Evolutionary conservation across 2,329 filamentous ascomycete species (phyloP).

Genomic region (Pestalotiopsis sp.): DNA sequence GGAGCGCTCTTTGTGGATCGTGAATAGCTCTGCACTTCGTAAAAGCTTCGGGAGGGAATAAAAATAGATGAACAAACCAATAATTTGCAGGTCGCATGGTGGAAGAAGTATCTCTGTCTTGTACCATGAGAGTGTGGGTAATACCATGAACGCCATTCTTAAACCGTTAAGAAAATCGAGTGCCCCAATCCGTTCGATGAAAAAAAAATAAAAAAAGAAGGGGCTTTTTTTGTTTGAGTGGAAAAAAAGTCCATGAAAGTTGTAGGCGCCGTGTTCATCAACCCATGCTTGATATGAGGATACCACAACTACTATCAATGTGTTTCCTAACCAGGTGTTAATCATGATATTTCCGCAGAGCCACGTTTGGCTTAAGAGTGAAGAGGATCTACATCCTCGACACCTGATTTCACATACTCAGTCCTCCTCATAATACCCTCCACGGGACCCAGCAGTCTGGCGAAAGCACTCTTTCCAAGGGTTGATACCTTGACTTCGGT

Average conservation of each 20-base stretch:
- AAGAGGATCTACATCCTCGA: conserved; percentile 70
- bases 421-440: conserved; percentile 92
- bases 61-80: background rate
- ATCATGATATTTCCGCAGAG: background rate
- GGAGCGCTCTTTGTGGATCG: background rate
- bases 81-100: background rate
- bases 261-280: conserved; percentile 1
- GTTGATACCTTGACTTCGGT: conserved; percentile 92
- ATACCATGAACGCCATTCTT: conserved; percentile 13
- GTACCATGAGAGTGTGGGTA: conserved; percentile 6
- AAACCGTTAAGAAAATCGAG: background rate
- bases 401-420: conserved; percentile 63
- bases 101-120: background rate
- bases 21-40: background rate
- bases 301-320: background rate
- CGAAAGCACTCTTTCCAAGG: conserved; percentile 92
- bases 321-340: conserved; percentile 30
- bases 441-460: conserved; percentile 87
- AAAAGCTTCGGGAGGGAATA: background rate
- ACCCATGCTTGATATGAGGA: conserved; percentile 1
- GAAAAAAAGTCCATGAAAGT: background rate
- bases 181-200: background rate
- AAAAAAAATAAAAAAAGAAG: background rate
- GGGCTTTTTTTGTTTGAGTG: background rate
- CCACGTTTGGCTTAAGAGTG: conserved; percentile 20